A percentile compares a stretch with the other conserved stretches of the same genome.
These are phyloP conservation scores for Chlamydomonas incerta DNA, from an alignment of 139 green algal genomes.

Conservation along the genomic window DNA sequence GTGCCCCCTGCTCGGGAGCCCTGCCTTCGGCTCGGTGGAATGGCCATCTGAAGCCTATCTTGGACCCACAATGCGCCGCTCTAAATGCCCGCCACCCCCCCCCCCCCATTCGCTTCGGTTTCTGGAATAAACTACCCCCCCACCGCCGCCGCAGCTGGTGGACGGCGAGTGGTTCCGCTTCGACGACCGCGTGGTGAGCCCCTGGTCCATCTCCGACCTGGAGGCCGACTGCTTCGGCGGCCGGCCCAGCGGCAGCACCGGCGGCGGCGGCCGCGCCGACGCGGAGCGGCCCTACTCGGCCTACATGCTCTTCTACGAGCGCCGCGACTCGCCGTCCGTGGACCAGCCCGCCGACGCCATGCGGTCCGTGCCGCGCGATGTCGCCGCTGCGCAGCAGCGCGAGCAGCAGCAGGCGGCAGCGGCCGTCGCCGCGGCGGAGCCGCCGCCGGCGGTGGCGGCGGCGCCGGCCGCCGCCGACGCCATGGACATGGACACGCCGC, in stretches of 20 bases:
- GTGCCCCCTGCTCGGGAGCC: too few relatives aligned
- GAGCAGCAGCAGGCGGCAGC: neutral
- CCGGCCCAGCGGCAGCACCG: neutral
- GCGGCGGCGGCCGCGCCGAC: neutral
- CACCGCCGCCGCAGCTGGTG: neutral
- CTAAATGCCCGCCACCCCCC: too few relatives aligned
- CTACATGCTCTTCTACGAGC: constrained; percentile 98
- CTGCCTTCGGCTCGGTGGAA: too few relatives aligned
- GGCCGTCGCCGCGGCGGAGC: neutral
- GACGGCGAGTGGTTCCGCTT: constrained; percentile 84
- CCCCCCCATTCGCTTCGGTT: too few relatives aligned
- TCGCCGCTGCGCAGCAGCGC: neutral
- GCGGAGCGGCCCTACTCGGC: constrained; percentile 86
- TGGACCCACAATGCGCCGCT: too few relatives aligned
- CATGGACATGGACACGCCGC: constrained; percentile 17
- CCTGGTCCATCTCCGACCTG: constrained; percentile 79
- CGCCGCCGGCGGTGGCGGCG: neutral
- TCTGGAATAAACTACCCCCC: too few relatives aligned
- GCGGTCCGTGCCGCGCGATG: neutral
- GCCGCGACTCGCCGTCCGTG: constrained; percentile 26
- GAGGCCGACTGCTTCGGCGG: constrained; percentile 93
- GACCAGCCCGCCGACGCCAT: neutral
- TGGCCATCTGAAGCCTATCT: too few relatives aligned
- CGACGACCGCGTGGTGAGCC: constrained; percentile 86
- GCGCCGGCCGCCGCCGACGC: neutral